These are phyloP conservation scores for Licmophora abbreviata DNA, from an alignment of 108 stramenopile genomes.

Conservation along the genomic window DNA sequence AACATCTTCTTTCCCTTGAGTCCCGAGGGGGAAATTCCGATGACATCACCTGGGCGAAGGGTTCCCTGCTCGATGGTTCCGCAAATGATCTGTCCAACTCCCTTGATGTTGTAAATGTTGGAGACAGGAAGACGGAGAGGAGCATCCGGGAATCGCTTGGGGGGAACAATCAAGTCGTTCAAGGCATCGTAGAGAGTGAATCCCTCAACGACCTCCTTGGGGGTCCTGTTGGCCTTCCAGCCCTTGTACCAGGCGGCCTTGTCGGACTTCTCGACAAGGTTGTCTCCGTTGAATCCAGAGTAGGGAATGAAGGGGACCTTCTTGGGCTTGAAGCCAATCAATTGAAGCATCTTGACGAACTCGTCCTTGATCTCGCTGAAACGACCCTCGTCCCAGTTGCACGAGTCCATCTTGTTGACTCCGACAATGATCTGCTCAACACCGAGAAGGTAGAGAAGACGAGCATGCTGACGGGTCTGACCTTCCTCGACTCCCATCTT, in stretches of 20 bases:
- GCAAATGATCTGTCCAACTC: conserved; percentile 53
- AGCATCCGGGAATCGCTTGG: conserved; percentile 29
- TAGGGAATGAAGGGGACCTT: conserved; percentile 65
- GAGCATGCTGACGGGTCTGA: conserved; percentile 65
- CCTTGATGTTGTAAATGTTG: conserved; percentile 63
- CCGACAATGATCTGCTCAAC: conserved; percentile 68
- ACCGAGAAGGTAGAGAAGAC: conserved; percentile 57
- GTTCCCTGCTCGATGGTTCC: conserved; percentile 58
- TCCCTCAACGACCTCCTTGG: conserved; percentile 33
- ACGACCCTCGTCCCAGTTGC: conserved; percentile 44
- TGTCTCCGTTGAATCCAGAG: conserved; percentile 59
- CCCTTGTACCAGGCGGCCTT: conserved; percentile 68
- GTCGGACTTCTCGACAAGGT: conserved; percentile 51
- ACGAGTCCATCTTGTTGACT: conserved; percentile 67
- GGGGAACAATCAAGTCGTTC: conserved; percentile 46
- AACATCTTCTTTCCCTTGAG: conserved; percentile 52
- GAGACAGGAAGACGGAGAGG: conserved; percentile 53
- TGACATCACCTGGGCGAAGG: conserved; percentile 40
- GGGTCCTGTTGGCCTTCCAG: conserved; percentile 46
- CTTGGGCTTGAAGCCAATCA: conserved; percentile 71
- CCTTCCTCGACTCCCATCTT: conserved; percentile 63
- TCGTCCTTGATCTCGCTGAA: conserved; percentile 64
- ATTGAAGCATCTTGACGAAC: conserved; percentile 55
- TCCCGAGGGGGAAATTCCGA: conserved; percentile 39
- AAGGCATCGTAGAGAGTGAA: conserved; percentile 48